Evolutionary conservation across 2,329 filamentous ascomycete genomes (phyloP).

Genomic region (Ascochyta lentis): DNA sequence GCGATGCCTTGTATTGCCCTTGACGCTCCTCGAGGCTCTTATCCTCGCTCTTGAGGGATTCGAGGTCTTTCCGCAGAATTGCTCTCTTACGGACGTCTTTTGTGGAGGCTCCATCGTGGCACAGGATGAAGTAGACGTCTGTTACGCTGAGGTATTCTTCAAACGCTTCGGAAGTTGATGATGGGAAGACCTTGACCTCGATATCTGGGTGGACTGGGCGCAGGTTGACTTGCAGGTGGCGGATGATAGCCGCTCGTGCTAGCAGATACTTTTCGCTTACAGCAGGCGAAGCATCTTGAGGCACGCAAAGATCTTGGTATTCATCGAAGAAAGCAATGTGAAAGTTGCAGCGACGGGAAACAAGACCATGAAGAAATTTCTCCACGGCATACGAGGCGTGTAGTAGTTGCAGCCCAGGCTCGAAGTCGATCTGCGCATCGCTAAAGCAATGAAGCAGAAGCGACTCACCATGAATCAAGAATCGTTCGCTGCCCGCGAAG

Average conservation of each 20-base stretch:
- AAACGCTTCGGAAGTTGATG: constrained; percentile 60
- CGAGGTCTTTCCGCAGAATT: constrained; percentile 25
- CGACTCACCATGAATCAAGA: constrained; percentile 76
- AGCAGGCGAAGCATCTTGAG: constrained; percentile 46
- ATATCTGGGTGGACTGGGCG: constrained; percentile 48
- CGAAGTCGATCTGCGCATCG: constrained; percentile 69
- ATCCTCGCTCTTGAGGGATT: constrained; percentile 29
- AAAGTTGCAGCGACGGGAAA: constrained; percentile 71
- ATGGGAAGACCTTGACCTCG: constrained; percentile 57
- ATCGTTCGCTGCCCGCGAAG: constrained; percentile 75
- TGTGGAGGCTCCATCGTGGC: constrained; percentile 64
- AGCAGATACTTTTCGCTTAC: constrained; percentile 64
- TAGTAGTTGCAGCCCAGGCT: constrained; percentile 71
- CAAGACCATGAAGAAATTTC: constrained; percentile 66
- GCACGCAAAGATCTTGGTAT: constrained; percentile 63
- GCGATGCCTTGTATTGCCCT: constrained; percentile 32
- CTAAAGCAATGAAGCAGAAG: constrained; percentile 69
- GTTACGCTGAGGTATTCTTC: constrained; percentile 60
- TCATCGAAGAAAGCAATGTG: constrained; percentile 72
- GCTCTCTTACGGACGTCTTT: constrained; percentile 29
- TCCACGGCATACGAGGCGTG: constrained; percentile 75
- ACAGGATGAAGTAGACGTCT: constrained; percentile 71
- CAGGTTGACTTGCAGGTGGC: constrained; percentile 64
- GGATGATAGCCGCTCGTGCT: constrained; percentile 67
- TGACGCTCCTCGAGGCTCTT: constrained; percentile 26